phyloP scores from a whole-genome alignment of 2,329 filamentous ascomycete species.

The Trichoderma aggressivum region DNA sequence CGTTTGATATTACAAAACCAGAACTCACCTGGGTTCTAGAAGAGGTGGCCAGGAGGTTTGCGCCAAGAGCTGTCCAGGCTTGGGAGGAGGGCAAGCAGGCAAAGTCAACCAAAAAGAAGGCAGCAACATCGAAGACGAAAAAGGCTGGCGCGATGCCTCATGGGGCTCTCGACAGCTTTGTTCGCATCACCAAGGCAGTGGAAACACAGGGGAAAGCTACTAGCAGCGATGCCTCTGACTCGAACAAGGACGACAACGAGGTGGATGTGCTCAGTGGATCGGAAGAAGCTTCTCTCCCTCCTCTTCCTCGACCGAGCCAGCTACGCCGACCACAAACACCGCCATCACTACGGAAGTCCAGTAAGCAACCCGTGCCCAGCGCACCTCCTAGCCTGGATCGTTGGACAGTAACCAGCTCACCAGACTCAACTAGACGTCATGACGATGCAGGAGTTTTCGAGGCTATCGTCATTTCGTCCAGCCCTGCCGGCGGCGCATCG shows the following conservation, averaged over 20 bases:
- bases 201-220: constrained; percentile 8
- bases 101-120: constrained; percentile 27
- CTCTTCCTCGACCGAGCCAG: background rate
- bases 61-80: constrained; percentile 26
- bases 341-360: constrained; percentile 29
- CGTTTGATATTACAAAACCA: constrained; percentile 63
- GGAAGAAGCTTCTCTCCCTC: background rate
- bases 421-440: constrained; percentile 38
- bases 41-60: constrained; percentile 28
- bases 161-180: constrained; percentile 41
- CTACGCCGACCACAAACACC: constrained; percentile 22
- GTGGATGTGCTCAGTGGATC: background rate
- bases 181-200: constrained; percentile 39
- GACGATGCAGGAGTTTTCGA: constrained; percentile 28
- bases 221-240: background rate
- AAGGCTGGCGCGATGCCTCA: constrained; percentile 23
- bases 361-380: constrained; percentile 36
- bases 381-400: constrained; percentile 25
- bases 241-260: background rate
- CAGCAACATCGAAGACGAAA: constrained; percentile 20
- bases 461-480: constrained; percentile 45
- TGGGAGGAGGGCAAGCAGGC: constrained; percentile 28
- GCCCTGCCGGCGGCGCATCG: constrained; percentile 32
- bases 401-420: constrained; percentile 45
- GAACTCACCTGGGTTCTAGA: constrained; percentile 47